Conservation (phyloP, 1,284 basidiomycete genomes). For the Xanthoconium separans region DNA sequence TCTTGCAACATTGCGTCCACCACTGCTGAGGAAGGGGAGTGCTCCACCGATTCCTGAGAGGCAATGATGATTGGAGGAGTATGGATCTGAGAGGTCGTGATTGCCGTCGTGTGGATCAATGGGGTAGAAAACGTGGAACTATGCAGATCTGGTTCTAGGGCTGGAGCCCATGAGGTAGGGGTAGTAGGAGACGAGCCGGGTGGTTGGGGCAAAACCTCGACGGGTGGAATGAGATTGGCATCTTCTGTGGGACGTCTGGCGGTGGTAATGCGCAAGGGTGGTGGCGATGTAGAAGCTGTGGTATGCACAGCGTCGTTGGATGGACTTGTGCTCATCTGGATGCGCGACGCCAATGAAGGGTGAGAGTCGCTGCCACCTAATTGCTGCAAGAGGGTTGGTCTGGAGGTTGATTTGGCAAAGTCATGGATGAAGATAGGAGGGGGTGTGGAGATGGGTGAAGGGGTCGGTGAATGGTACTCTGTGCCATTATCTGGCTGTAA, state of each 20-base stretch:
- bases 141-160: background rate
- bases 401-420: slow-evolving; percentile 15
- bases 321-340: slow-evolving; percentile 19
- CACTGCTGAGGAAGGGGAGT: background rate
- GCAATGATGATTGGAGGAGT: background rate
- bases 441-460: slow-evolving; percentile 16
- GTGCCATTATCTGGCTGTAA: slow-evolving; percentile 27
- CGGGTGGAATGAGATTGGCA: slow-evolving; percentile 30
- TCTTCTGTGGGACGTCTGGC: background rate
- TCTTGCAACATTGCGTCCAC: slow-evolving; percentile 2
- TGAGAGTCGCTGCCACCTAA: slow-evolving; percentile 12
- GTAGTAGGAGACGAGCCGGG: slow-evolving; percentile 19
- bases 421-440: slow-evolving; percentile 1
- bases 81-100: background rate
- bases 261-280: background rate
- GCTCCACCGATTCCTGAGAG: background rate
- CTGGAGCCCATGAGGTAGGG: slow-evolving; percentile 6
- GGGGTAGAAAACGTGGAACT: background rate
- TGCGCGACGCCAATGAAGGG: slow-evolving; percentile 26
- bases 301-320: background rate
- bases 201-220: slow-evolving; percentile 23
- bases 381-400: slow-evolving; percentile 26
- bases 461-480: slow-evolving; percentile 32
- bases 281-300: background rate
- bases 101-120: background rate